Percentiles rank a stretch among this genome's conserved stretches.
These are phyloP conservation scores for Globisporangium nagaii DNA, from an alignment of 352 stramenopile species.

Conservation along the genomic window DNA sequence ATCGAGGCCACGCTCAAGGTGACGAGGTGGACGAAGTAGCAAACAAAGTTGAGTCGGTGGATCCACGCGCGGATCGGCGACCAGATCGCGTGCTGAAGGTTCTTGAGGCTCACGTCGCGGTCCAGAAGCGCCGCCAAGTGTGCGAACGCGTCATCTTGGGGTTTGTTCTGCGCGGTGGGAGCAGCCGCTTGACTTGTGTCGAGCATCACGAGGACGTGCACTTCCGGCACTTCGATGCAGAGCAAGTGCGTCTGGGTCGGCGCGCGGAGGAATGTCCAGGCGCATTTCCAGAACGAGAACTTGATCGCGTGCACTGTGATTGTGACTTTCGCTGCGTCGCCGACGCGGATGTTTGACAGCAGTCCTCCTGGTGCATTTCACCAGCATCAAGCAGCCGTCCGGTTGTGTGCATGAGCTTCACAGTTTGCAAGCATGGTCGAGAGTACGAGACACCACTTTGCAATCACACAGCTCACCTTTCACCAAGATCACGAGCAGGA, in stretches of 20 bases:
- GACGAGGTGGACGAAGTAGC: conserved; percentile 27
- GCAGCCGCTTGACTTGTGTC: background rate
- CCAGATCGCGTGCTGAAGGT: conserved; percentile 37
- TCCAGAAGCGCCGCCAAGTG: conserved; percentile 13
- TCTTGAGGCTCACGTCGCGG: conserved; percentile 19
- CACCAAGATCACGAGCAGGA: conserved; percentile 1
- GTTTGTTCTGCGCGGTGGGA: background rate
- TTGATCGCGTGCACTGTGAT: conserved; percentile 28
- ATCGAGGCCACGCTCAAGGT: conserved; percentile 23
- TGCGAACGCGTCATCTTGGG: background rate
- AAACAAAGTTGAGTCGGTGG: conserved; percentile 29
- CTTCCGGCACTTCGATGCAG: conserved; percentile 25
- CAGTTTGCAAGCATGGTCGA: too few species aligned
- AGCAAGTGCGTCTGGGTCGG: conserved; percentile 38
- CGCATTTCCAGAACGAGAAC: conserved; percentile 48
- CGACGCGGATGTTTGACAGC: conserved; percentile 39
- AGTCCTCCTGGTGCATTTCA: conserved; percentile 50
- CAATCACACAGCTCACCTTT: conserved; percentile 4
- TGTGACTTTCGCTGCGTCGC: conserved; percentile 32
- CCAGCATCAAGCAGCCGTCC: too few species aligned
- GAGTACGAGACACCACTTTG: too few species aligned
- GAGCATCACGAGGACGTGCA: conserved; percentile 30
- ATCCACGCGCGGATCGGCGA: conserved; percentile 24
- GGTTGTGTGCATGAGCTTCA: too few species aligned
- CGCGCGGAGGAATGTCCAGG: conserved; percentile 45